phyloP scores from a whole-genome alignment of 495 filamentous ascomycete species.

The Hypoxylon perforatum region DNA sequence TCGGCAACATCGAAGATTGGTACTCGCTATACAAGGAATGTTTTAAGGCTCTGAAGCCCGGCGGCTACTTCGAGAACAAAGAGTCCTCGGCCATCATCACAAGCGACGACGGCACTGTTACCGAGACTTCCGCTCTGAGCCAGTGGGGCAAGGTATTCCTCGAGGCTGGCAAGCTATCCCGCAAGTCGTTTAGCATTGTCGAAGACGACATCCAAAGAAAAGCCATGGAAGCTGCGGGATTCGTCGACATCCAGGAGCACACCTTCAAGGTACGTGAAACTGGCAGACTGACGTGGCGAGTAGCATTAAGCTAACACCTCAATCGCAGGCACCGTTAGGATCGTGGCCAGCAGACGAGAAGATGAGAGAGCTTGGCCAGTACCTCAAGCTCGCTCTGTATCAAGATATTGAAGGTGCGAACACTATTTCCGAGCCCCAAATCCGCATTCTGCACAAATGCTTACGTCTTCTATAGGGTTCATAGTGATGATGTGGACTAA shows the following conservation, averaged over 20 bases:
- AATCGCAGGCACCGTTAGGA: constrained; percentile 54
- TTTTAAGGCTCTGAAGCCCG: constrained; percentile 44
- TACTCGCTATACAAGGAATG: constrained; percentile 47
- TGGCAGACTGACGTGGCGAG: neutral
- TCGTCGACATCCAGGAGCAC: constrained; percentile 53
- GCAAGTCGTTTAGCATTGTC: constrained; percentile 59
- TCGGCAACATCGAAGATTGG: constrained; percentile 69
- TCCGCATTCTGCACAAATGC: neutral
- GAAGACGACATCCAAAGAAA: constrained; percentile 49
- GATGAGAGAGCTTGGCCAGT: constrained; percentile 61
- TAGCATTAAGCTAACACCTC: neutral
- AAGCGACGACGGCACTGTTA: constrained; percentile 64
- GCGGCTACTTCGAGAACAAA: constrained; percentile 57
- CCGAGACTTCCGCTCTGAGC: constrained; percentile 55
- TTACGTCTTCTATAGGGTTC: constrained; percentile 40
- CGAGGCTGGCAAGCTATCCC: constrained; percentile 56
- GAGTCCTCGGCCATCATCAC: constrained; percentile 55
- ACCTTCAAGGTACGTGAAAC: constrained; percentile 52
- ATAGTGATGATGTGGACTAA: constrained; percentile 46
- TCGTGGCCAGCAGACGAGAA: constrained; percentile 63
- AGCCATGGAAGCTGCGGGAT: constrained; percentile 52
- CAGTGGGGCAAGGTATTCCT: constrained; percentile 57
- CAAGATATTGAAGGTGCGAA: constrained; percentile 47
- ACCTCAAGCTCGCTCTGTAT: constrained; percentile 34
- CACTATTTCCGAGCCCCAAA: neutral